A percentile compares a stretch with the other conserved stretches of the same genome.
phyloP scores from a whole-genome alignment of 129 eudicot genomes.

The Daucus carota region DNA sequence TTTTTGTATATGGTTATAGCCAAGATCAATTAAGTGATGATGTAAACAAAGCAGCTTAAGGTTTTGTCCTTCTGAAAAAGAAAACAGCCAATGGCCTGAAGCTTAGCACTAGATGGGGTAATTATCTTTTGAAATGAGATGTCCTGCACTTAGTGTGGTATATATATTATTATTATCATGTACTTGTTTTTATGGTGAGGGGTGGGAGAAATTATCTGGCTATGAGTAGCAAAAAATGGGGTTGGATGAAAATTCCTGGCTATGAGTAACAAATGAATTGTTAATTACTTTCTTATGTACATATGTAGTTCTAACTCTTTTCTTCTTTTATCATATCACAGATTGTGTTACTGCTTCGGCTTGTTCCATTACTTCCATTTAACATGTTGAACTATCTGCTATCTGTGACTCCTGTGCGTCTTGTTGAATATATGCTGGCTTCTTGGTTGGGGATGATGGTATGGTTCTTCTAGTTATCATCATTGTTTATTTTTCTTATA shows the following conservation, averaged over 20 bases:
- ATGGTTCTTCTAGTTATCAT: slow-evolving; percentile 16
- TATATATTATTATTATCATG: neutral
- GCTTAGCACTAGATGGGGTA: neutral
- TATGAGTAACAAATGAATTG: neutral
- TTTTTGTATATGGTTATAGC: neutral
- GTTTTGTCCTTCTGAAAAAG: neutral
- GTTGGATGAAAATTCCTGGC: neutral
- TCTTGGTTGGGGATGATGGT: slow-evolving; percentile 99
- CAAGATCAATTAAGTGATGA: neutral
- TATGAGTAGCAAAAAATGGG: neutral
- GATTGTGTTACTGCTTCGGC: slow-evolving; percentile 93
- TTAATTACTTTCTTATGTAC: neutral
- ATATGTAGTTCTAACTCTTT: neutral
- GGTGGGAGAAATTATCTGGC: neutral
- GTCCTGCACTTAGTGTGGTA: neutral
- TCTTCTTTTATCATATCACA: slow-evolving; percentile 18
- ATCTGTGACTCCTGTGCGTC: slow-evolving; percentile 87
- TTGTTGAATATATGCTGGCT: slow-evolving; percentile 86
- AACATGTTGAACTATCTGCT: slow-evolving; percentile 86
- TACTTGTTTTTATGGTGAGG: neutral
- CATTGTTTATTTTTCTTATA: neutral
- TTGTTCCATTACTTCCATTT: slow-evolving; percentile 92
- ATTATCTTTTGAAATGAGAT: neutral
- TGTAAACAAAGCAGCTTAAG: neutral
- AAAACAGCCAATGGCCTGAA: neutral